A percentile compares a stretch with the other conserved stretches of the same genome.
Conservation (phyloP, 768 basidiomycete genomes). For the Plicaturopsis crispa region DNA sequence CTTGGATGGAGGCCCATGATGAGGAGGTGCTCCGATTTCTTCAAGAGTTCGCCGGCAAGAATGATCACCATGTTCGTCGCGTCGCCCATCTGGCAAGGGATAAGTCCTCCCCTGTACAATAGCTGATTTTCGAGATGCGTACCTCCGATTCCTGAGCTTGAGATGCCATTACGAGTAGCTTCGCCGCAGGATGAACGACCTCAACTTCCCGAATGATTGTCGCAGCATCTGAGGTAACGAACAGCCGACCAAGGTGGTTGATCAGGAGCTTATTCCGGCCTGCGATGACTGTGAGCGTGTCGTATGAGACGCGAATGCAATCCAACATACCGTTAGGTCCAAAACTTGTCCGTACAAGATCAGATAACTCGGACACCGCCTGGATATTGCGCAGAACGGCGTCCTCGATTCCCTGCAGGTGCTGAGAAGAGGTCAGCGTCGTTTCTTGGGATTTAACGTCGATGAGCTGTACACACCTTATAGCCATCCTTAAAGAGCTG, state of each 20-base stretch:
- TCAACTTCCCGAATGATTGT: slow-evolving; percentile 98
- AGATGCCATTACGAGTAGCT: slow-evolving; percentile 97
- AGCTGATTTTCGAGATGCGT: slow-evolving; percentile 14
- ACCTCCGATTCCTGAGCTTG: slow-evolving; percentile 96
- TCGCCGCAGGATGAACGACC: slow-evolving; percentile 97
- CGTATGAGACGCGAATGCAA: background rate
- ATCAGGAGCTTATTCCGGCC: slow-evolving; percentile 97
- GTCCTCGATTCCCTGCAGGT: slow-evolving; percentile 88
- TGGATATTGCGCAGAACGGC: slow-evolving; percentile 96
- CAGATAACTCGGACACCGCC: slow-evolving; percentile 90
- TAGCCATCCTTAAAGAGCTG: slow-evolving; percentile 98
- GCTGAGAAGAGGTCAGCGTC: slow-evolving; percentile 27
- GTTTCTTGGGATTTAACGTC: background rate
- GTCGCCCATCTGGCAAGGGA: slow-evolving; percentile 77
- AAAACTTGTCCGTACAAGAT: slow-evolving; percentile 94
- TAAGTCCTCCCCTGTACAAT: slow-evolving; percentile 3
- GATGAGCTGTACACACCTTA: slow-evolving; percentile 48
- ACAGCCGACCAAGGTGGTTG: slow-evolving; percentile 92
- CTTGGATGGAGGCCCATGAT: slow-evolving; percentile 97
- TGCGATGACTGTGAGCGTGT: slow-evolving; percentile 19
- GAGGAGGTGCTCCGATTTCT: slow-evolving; percentile 86
- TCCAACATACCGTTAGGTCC: slow-evolving; percentile 81
- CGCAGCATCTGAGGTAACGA: slow-evolving; percentile 98
- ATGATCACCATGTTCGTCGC: slow-evolving; percentile 95
- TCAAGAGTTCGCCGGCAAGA: slow-evolving; percentile 89